A percentile compares a stretch with the other conserved stretches of the same genome.
Conservation (phyloP, 495 filamentous ascomycete species). For the Lophiostoma macrostomum region DNA sequence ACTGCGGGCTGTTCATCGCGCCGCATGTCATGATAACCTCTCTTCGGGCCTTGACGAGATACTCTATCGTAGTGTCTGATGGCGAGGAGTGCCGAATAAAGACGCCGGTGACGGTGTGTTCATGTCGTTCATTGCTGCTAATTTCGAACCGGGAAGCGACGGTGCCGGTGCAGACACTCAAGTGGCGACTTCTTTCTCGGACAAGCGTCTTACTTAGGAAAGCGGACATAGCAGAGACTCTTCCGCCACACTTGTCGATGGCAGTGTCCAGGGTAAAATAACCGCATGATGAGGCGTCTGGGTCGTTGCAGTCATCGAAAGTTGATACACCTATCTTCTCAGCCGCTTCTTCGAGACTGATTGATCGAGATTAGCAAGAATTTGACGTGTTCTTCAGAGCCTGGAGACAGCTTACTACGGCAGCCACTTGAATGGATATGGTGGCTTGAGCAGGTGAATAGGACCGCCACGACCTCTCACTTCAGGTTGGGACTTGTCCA, state of each 20-base stretch:
- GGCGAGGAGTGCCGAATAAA: conserved; percentile 9
- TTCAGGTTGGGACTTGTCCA: conserved; percentile 1
- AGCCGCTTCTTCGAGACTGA: conserved; percentile 15
- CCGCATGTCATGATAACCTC: conserved; percentile 23
- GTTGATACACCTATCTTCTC: conserved; percentile 14
- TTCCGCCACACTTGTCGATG: conserved; percentile 23
- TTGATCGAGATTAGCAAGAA: not conserved
- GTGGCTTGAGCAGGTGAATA: conserved; percentile 18
- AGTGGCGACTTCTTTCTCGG: conserved; percentile 12
- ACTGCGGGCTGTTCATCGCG: conserved; percentile 21
- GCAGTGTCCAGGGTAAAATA: conserved; percentile 22
- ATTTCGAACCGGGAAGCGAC: conserved; percentile 20
- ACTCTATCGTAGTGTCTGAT: conserved; percentile 3
- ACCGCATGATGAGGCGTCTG: conserved; percentile 8
- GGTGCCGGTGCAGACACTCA: conserved; percentile 19
- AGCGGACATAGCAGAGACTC: conserved; percentile 16
- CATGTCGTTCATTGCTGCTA: conserved; percentile 10
- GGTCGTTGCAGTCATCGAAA: conserved; percentile 20
- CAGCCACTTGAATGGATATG: conserved; percentile 22
- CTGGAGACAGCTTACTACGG: conserved; percentile 16
- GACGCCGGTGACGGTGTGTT: conserved; percentile 12
- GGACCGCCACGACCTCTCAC: conserved; percentile 14
- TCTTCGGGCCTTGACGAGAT: conserved; percentile 21
- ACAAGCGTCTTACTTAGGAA: conserved; percentile 10
- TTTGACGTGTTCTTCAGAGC: not conserved